These are phyloP conservation scores for Zasmidium angulare DNA, from an alignment of 2,329 filamentous ascomycete genomes.

Conservation along the genomic window DNA sequence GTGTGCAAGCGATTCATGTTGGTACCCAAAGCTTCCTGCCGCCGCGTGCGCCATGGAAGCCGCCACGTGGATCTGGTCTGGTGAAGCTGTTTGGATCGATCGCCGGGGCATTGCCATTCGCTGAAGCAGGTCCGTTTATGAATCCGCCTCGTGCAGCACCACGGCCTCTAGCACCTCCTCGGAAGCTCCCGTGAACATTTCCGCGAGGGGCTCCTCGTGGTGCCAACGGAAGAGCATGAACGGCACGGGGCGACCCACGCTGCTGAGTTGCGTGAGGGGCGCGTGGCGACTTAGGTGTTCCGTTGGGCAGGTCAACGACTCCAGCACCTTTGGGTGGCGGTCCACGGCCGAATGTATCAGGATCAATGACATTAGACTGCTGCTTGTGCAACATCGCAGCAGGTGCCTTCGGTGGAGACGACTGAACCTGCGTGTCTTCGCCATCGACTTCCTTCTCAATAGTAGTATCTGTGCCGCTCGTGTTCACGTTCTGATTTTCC, in stretches of 20 bases:
- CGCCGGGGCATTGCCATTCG: constrained; percentile 21
- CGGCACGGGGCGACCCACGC: constrained; percentile 20
- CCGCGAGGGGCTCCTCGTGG: constrained; percentile 26
- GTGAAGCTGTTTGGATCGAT: constrained; percentile 41
- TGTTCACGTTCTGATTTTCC: constrained; percentile 22
- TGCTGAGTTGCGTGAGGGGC: constrained; percentile 6
- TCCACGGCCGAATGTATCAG: constrained; percentile 48
- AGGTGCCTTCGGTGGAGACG: constrained; percentile 30
- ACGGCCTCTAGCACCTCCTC: constrained; percentile 20
- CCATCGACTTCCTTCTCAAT: constrained; percentile 16
- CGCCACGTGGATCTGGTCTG: constrained; percentile 31
- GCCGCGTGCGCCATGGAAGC: constrained; percentile 27
- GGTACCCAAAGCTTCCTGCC: constrained; percentile 38
- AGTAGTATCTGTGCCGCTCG: constrained; percentile 3
- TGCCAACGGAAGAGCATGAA: constrained; percentile 17
- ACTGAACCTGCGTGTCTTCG: constrained; percentile 29
- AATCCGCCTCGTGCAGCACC: constrained; percentile 17
- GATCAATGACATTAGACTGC: constrained; percentile 43
- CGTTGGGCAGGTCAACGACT: constrained; percentile 9
- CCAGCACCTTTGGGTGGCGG: constrained; percentile 21
- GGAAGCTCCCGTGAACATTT: constrained; percentile 24
- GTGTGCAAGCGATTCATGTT: constrained; percentile 24
- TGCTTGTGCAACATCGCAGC: constrained; percentile 33
- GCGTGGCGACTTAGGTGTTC: constrained; percentile 20
- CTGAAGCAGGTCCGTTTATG: constrained; percentile 2